Percentiles rank a stretch among this genome's conserved stretches.
Evolutionary conservation across 305 asterid genomes (phyloP).

Genomic region (Fraxinus latifolia): DNA sequence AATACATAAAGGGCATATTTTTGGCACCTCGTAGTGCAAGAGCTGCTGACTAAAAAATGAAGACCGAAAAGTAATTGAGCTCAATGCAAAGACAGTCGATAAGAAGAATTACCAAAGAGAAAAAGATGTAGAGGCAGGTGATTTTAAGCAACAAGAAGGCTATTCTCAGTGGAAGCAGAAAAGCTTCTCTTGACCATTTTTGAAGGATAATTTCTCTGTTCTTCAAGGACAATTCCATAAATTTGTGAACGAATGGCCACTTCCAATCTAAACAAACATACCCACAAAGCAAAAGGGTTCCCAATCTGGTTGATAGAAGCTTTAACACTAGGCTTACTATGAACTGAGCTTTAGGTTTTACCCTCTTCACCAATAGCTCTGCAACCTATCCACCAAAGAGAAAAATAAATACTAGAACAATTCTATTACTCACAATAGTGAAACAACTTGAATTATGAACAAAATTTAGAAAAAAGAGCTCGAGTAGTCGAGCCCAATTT

Average conservation of each 20-base stretch:
- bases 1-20: not conserved
- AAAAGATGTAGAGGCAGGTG: conserved; percentile 45
- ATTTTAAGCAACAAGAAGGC: conserved; percentile 53
- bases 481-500: not conserved
- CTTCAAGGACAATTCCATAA: conserved; percentile 50
- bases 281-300: conserved; percentile 78
- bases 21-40: not conserved
- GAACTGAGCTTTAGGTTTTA: conserved; percentile 41
- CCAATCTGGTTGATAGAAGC: conserved; percentile 60
- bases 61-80: not conserved
- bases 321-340: conserved; percentile 47
- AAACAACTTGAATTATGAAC: not conserved
- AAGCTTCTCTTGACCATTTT: conserved; percentile 56
- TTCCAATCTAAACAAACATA: conserved; percentile 45
- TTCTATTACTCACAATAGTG: not conserved
- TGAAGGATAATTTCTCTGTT: conserved; percentile 67
- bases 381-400: conserved; percentile 46
- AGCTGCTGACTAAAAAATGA: not conserved
- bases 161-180: conserved; percentile 51
- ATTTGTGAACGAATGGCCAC: conserved; percentile 70
- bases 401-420: not conserved
- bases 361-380: conserved; percentile 48
- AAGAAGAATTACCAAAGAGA: conserved; percentile 49
- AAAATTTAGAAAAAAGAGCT: not conserved
- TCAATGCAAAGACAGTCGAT: not conserved